phyloP scores from a whole-genome alignment of 2,329 filamentous ascomycete species.

The Aspergillus clavatus region DNA sequence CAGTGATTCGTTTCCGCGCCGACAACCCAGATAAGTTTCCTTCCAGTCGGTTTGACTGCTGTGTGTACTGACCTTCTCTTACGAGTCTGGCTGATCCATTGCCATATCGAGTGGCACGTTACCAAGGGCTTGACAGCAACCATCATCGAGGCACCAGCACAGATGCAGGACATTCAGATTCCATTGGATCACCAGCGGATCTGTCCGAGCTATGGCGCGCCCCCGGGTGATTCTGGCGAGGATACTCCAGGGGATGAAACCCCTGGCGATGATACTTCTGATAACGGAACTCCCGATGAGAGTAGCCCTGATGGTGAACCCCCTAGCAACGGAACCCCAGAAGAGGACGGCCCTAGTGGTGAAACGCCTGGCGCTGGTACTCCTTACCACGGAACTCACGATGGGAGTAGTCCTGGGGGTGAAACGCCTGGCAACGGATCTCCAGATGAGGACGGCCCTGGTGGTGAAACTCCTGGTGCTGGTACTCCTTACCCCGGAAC shows the following conservation, averaged over 20 bases:
- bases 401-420: no score
- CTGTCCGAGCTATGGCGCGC: neutral
- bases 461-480: no score
- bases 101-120: slow-evolving; percentile 36
- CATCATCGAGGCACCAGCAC: slow-evolving; percentile 29
- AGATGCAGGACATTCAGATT: slow-evolving; percentile 3
- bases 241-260: neutral
- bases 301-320: no score
- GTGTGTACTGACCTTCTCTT: neutral
- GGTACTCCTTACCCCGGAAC: no score
- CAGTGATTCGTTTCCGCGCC: slow-evolving; percentile 32
- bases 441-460: no score
- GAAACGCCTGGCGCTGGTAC: no score
- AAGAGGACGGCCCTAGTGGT: no score
- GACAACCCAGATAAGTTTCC: slow-evolving; percentile 31
- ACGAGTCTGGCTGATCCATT: slow-evolving; percentile 34
- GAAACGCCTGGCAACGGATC: no score
- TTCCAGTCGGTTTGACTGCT: neutral
- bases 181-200: slow-evolving; percentile 3
- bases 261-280: no score
- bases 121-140: slow-evolving; percentile 28
- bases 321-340: no score
- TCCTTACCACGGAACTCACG: no score
- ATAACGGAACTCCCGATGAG: no score
- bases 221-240: neutral